Evolutionary conservation across 1,139 yeast genomes (phyloP).

Genomic region (Saccharomyces hybrid): DNA sequence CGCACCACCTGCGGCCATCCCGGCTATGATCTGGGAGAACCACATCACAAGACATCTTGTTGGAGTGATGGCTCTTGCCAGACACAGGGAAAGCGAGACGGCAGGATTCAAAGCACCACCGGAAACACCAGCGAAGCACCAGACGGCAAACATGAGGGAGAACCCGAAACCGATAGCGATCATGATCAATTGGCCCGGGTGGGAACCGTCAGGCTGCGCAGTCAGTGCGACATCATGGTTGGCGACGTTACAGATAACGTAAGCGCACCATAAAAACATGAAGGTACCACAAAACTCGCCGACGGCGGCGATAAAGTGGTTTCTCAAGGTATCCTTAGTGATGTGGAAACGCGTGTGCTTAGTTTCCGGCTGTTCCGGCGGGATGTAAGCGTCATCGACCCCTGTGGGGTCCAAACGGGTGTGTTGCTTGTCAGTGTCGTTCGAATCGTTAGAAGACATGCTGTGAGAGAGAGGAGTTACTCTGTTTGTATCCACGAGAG

Average conservation of each 20-base stretch:
- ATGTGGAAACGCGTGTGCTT: background rate
- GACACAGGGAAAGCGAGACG: conserved; percentile 63
- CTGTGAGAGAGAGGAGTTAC: too few species aligned
- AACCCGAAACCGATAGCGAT: conserved; percentile 85
- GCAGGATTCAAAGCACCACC: conserved; percentile 93
- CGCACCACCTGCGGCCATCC: conserved; percentile 91
- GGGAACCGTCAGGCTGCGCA: conserved; percentile 38
- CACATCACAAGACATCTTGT: conserved; percentile 61
- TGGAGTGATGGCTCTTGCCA: conserved; percentile 69
- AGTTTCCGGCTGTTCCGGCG: background rate
- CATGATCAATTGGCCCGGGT: conserved; percentile 67
- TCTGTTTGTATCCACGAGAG: too few species aligned
- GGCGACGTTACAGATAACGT: conserved; percentile 77
- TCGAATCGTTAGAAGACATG: background rate
- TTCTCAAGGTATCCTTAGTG: conserved; percentile 36
- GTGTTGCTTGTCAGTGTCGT: background rate
- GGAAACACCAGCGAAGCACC: conserved; percentile 68
- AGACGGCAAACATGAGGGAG: conserved; percentile 70
- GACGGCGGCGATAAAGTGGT: conserved; percentile 46
- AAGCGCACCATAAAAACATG: conserved; percentile 75
- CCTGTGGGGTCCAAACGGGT: background rate
- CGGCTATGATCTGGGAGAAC: conserved; percentile 68
- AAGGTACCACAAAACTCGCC: conserved; percentile 85
- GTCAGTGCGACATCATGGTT: conserved; percentile 52
- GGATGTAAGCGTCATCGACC: background rate